A percentile compares a stretch with the other conserved stretches of the same genome.
Conservation (phyloP, 2,329 filamentous ascomycete genomes). For the Sclerotinia borealis region DNA sequence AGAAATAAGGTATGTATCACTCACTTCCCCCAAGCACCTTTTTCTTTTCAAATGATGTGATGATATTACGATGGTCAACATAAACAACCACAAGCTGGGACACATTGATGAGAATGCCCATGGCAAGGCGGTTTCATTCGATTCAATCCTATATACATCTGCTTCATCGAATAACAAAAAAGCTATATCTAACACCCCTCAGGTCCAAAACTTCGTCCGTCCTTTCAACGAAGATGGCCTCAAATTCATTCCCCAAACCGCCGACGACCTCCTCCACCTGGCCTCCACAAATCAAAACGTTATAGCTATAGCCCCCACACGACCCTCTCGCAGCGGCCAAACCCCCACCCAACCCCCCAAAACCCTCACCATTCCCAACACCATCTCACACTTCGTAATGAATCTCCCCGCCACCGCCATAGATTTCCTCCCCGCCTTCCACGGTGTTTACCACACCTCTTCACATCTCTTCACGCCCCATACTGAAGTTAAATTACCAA, state of each 20-base stretch:
- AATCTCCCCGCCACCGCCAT: constrained; percentile 90
- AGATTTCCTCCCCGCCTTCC: constrained; percentile 70
- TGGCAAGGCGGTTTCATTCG: constrained; percentile 20
- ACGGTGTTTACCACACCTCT: constrained; percentile 71
- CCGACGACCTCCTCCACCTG: constrained; percentile 52
- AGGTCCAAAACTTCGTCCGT: constrained; percentile 64
- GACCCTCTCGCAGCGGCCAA: constrained; percentile 21
- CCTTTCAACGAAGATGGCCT: constrained; percentile 79
- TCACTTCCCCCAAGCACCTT: neutral
- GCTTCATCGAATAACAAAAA: neutral
- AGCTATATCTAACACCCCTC: constrained; percentile 7
- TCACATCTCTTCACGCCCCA: constrained; percentile 59
- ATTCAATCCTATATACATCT: neutral
- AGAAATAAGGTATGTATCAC: constrained; percentile 65
- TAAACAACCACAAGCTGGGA: constrained; percentile 16
- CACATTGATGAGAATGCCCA: constrained; percentile 17
- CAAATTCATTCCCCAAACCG: constrained; percentile 68
- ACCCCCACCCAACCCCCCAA: constrained; percentile 31
- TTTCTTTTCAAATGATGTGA: constrained; percentile 16
- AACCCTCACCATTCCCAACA: constrained; percentile 56
- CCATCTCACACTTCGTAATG: constrained; percentile 94
- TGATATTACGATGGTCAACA: constrained; percentile 24
- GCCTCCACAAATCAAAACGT: constrained; percentile 45
- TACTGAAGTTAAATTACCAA: constrained; percentile 58
- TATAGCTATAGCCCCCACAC: constrained; percentile 43